Conservation (phyloP, 2,329 filamentous ascomycete species). For the Dothideomycetes sp. region DNA sequence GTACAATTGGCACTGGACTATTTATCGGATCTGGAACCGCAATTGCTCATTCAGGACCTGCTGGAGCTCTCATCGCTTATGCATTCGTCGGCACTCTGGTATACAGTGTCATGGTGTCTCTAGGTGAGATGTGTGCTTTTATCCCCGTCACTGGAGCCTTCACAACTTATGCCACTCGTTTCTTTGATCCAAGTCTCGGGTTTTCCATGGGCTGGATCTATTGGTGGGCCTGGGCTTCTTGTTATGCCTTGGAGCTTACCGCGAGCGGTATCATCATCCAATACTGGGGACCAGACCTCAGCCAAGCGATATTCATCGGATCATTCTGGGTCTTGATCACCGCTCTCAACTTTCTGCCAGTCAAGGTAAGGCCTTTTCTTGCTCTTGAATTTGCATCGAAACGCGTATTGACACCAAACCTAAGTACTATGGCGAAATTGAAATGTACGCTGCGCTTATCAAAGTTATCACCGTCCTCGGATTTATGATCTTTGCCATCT, state of each 20-base stretch:
- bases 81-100: slow-evolving; percentile 39
- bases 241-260: slow-evolving; percentile 31
- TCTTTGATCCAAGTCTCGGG: slow-evolving; percentile 36
- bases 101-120: slow-evolving; percentile 38
- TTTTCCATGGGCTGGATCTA: slow-evolving; percentile 42
- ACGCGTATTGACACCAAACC: too few species aligned
- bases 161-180: slow-evolving; percentile 40
- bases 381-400: too few species aligned
- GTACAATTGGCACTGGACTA: slow-evolving; percentile 28
- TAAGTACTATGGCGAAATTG: slow-evolving; percentile 45
- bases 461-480: slow-evolving; percentile 46
- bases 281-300: slow-evolving; percentile 33
- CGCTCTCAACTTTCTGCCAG: slow-evolving; percentile 42
- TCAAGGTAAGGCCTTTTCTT: too few species aligned
- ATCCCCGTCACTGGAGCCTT: slow-evolving; percentile 49
- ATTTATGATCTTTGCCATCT: slow-evolving; percentile 32
- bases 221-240: slow-evolving; percentile 35
- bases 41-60: slow-evolving; percentile 32
- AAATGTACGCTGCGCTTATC: slow-evolving; percentile 45
- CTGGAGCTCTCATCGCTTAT: slow-evolving; percentile 37
- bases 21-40: slow-evolving; percentile 35
- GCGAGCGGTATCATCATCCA: slow-evolving; percentile 31
- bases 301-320: slow-evolving; percentile 31
- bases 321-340: slow-evolving; percentile 31
- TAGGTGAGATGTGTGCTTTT: slow-evolving; percentile 52